Percentiles rank a stretch among this genome's conserved stretches.
phyloP scores from a whole-genome alignment of 2,329 filamentous ascomycete genomes.

The Hypoxylon sp. region DNA sequence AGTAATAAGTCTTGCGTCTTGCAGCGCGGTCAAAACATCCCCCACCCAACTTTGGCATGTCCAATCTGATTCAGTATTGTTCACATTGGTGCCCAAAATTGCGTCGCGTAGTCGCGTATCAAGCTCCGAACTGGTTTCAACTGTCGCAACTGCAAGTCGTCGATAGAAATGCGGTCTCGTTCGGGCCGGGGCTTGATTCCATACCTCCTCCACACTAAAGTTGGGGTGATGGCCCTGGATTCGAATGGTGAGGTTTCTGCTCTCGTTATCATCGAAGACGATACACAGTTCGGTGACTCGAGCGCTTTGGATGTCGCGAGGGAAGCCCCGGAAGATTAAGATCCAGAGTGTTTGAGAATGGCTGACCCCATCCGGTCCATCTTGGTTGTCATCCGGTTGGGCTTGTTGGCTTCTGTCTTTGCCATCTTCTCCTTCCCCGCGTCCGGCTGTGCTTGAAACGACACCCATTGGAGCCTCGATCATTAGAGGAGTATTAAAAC shows the following conservation, averaged over 20 bases:
- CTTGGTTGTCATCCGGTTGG: slow-evolving; percentile 37
- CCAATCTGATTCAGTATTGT: slow-evolving; percentile 49
- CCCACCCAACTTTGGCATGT: slow-evolving; percentile 51
- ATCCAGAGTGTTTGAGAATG: slow-evolving; percentile 52
- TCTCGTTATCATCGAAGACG: slow-evolving; percentile 49
- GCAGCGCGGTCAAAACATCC: slow-evolving; percentile 49
- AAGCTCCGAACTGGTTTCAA: slow-evolving; percentile 43
- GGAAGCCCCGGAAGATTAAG: slow-evolving; percentile 51
- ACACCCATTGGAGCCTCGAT: slow-evolving; percentile 42
- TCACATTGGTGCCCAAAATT: slow-evolving; percentile 46
- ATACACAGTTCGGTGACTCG: slow-evolving; percentile 51
- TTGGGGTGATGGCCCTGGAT: slow-evolving; percentile 48
- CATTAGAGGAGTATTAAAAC: slow-evolving; percentile 32
- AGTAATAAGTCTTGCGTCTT: slow-evolving; percentile 50
- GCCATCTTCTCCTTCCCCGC: slow-evolving; percentile 34
- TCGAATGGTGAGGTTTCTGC: slow-evolving; percentile 50
- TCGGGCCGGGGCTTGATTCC: slow-evolving; percentile 47
- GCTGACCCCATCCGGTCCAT: slow-evolving; percentile 31
- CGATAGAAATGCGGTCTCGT: slow-evolving; percentile 49
- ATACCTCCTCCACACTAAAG: slow-evolving; percentile 46
- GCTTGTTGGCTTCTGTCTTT: slow-evolving; percentile 38
- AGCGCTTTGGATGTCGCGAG: slow-evolving; percentile 49
- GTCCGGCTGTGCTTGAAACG: slow-evolving; percentile 39
- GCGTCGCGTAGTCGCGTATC: slow-evolving; percentile 47
- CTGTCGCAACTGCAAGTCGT: slow-evolving; percentile 48